Evolutionary conservation across 352 stramenopile species (phyloP).

Genomic region (Phytophthora constricta): DNA sequence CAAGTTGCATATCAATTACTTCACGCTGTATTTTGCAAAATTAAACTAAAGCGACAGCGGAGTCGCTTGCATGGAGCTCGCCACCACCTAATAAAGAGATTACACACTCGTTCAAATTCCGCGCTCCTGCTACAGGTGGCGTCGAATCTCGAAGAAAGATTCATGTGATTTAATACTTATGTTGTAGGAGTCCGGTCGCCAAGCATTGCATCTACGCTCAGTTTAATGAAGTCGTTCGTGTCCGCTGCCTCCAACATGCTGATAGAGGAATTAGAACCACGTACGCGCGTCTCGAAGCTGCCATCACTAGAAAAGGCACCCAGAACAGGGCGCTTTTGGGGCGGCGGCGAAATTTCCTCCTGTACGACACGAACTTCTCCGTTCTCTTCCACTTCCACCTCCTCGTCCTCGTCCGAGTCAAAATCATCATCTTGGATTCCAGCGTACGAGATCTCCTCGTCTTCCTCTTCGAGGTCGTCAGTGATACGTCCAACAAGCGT

Average conservation of each 20-base stretch:
- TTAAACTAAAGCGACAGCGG: too few relatives aligned
- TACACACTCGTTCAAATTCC: too few relatives aligned
- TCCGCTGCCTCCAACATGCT: slow-evolving; percentile 42
- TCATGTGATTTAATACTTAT: slow-evolving; percentile 3
- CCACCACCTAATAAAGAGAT: too few relatives aligned
- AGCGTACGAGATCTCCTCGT: slow-evolving; percentile 45
- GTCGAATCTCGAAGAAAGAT: too few relatives aligned
- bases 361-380: slow-evolving; percentile 16
- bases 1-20: too few relatives aligned
- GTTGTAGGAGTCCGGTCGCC: slow-evolving; percentile 24
- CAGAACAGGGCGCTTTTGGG: slow-evolving; percentile 23
- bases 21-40: too few relatives aligned
- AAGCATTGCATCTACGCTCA: slow-evolving; percentile 38
- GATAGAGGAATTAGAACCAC: slow-evolving; percentile 43
- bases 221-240: slow-evolving; percentile 25
- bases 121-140: too few relatives aligned
- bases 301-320: slow-evolving; percentile 40
- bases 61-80: too few relatives aligned
- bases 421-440: slow-evolving; percentile 46
- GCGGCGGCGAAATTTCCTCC: slow-evolving; percentile 24
- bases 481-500: slow-evolving; percentile 63
- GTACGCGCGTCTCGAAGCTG: slow-evolving; percentile 39
- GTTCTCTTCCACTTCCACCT: slow-evolving; percentile 27
- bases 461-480: slow-evolving; percentile 66
- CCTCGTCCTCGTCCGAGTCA: slow-evolving; percentile 44